phyloP scores from a whole-genome alignment of 306 rosid genomes.

The Abrus pulchellus region DNA sequence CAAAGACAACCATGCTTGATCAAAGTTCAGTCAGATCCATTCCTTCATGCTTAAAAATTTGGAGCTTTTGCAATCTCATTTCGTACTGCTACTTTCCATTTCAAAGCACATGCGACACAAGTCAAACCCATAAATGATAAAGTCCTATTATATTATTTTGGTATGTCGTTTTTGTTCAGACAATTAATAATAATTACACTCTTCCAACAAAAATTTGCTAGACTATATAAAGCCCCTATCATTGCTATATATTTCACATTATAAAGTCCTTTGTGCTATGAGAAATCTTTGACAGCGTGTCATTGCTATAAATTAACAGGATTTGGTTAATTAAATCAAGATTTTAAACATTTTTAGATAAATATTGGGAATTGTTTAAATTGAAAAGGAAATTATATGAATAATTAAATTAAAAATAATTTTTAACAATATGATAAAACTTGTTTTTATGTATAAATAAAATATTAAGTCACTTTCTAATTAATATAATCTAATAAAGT shows the following conservation, averaged over 20 bases:
- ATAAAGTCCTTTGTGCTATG: background rate
- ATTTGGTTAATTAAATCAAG: background rate
- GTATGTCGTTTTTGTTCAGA: constrained; percentile 29
- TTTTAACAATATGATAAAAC: too few relatives aligned
- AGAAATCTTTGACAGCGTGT: background rate
- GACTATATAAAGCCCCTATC: background rate
- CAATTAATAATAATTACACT: constrained; percentile 24
- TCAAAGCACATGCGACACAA: constrained; percentile 6
- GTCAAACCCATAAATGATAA: constrained; percentile 33
- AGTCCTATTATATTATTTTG: constrained; percentile 11
- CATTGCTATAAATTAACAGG: background rate
- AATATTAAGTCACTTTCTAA: too few relatives aligned
- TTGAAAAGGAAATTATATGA: too few relatives aligned
- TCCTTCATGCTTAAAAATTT: constrained; percentile 31
- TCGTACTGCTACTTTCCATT: constrained; percentile 27
- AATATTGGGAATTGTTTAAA: too few relatives aligned
- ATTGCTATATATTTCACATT: background rate
- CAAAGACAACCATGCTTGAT: constrained; percentile 16
- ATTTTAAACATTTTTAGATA: too few relatives aligned
- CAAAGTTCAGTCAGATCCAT: constrained; percentile 42
- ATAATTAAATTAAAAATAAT: too few relatives aligned
- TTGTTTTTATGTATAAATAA: too few relatives aligned
- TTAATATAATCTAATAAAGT: too few relatives aligned
- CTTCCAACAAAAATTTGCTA: constrained; percentile 12
- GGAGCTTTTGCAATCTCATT: constrained; percentile 11